Percentiles rank a stretch among this genome's conserved stretches.
Conservation (phyloP, 345 rosid genomes). For the Raphanus raphanistrum region DNA sequence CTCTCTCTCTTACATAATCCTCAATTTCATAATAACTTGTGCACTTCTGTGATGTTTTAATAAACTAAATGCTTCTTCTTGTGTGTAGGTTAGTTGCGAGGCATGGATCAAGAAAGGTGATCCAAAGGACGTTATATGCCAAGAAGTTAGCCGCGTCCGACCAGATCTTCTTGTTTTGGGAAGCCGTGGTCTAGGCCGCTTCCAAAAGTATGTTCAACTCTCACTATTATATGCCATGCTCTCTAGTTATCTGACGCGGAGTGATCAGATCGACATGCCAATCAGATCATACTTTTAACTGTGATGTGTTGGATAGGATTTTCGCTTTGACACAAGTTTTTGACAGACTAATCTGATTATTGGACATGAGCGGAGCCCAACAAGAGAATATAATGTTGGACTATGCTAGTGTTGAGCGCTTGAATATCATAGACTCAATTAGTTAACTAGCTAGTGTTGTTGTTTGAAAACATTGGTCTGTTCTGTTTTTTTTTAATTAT, state of each 20-base stretch:
- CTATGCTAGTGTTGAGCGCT: background rate
- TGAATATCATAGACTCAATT: background rate
- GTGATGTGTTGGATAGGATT: background rate
- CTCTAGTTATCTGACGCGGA: background rate
- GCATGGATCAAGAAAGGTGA: constrained; percentile 91
- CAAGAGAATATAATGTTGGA: background rate
- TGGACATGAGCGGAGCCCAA: background rate
- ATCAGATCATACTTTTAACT: background rate
- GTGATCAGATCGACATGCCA: background rate
- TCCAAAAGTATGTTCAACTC: constrained; percentile 60
- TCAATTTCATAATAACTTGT: background rate
- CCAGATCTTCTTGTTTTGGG: constrained; percentile 94
- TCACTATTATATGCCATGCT: background rate
- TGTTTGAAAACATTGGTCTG: background rate
- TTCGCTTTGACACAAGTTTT: background rate
- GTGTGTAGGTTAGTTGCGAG: constrained; percentile 67
- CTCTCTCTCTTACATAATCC: background rate
- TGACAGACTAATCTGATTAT: no score
- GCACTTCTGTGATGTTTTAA: background rate
- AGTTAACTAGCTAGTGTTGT: background rate
- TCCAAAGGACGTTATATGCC: constrained; percentile 86
- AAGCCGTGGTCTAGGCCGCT: constrained; percentile 88
- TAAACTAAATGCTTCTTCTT: background rate
- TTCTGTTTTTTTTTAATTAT: background rate
- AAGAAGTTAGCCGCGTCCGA: constrained; percentile 70